Evolutionary conservation across 768 basidiomycete genomes (phyloP).

Genomic region (Lactifluus volemus): DNA sequence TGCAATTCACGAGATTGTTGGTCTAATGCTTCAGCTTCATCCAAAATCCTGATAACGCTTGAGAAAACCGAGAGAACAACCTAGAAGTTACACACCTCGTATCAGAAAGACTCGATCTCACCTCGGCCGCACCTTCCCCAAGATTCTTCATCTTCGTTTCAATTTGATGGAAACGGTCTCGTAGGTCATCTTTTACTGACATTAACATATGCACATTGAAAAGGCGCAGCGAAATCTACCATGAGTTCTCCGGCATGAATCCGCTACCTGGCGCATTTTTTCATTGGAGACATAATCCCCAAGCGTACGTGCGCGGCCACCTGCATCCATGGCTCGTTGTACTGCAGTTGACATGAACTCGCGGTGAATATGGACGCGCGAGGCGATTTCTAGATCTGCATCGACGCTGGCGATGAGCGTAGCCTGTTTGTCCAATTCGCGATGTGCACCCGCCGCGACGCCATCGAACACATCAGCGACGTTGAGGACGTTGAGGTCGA

Average conservation of each 20-base stretch:
- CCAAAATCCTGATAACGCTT: constrained; percentile 2
- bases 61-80: background rate
- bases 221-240: constrained; percentile 33
- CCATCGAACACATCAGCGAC: constrained; percentile 63
- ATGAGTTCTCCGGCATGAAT: constrained; percentile 59
- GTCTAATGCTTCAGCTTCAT: constrained; percentile 14
- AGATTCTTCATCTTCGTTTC: constrained; percentile 16
- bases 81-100: constrained; percentile 7
- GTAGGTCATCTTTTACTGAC: constrained; percentile 2
- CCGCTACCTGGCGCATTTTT: constrained; percentile 76
- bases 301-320: constrained; percentile 57
- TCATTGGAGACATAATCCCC: constrained; percentile 73
- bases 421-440: constrained; percentile 62
- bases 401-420: constrained; percentile 53
- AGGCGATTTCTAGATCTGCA: constrained; percentile 64
- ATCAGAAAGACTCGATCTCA: constrained; percentile 12
- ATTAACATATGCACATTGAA: background rate
- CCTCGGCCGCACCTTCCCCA: constrained; percentile 16
- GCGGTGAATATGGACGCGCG: constrained; percentile 55
- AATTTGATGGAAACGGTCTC: constrained; percentile 54
- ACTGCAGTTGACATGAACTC: constrained; percentile 66
- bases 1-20: constrained; percentile 10
- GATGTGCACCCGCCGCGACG: constrained; percentile 43
- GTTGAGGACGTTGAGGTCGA: constrained; percentile 66
- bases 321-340: constrained; percentile 62